These are phyloP conservation scores for Scedosporium boydii DNA, from an alignment of 2,329 filamentous ascomycete species.

Conservation along the genomic window DNA sequence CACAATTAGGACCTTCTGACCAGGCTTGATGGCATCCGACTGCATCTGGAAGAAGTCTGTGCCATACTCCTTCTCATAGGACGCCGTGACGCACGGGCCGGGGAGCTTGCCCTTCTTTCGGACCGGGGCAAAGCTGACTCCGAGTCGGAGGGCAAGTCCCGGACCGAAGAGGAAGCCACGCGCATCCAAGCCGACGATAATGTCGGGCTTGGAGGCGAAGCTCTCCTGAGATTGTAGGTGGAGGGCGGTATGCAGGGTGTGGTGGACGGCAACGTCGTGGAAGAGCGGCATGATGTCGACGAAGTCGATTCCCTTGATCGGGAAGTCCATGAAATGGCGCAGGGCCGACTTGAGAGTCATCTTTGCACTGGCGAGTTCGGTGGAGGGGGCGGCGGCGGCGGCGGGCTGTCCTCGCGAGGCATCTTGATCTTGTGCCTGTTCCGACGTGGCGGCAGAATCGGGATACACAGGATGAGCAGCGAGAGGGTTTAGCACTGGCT, in stretches of 20 bases:
- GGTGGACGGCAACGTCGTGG: constrained; percentile 64
- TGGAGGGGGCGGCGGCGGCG: constrained; percentile 50
- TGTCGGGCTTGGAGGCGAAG: constrained; percentile 64
- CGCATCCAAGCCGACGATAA: constrained; percentile 88
- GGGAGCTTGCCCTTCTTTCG: constrained; percentile 95
- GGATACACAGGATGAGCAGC: constrained; percentile 22
- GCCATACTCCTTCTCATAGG: constrained; percentile 93
- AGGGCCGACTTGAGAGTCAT: constrained; percentile 63
- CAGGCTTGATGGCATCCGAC: constrained; percentile 69
- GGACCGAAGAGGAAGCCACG: constrained; percentile 94
- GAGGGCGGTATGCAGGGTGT: constrained; percentile 70
- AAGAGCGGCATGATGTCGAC: constrained; percentile 98
- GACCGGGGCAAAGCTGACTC: constrained; percentile 83
- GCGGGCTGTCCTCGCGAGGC: constrained; percentile 55
- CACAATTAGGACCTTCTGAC: constrained; percentile 85
- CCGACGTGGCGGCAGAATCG: constrained; percentile 17
- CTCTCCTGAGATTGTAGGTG: constrained; percentile 68
- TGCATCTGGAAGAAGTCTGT: constrained; percentile 96
- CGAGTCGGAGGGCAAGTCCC: constrained; percentile 71
- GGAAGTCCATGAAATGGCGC: constrained; percentile 86
- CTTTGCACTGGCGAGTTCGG: constrained; percentile 60
- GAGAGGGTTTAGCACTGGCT: constrained; percentile 18
- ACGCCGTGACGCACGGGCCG: constrained; percentile 74
- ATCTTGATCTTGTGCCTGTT: constrained; percentile 27
- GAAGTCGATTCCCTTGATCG: constrained; percentile 84